These are phyloP conservation scores for Rhynchospora pubera DNA, from an alignment of 176 grass and related monocot species.

Conservation along the genomic window DNA sequence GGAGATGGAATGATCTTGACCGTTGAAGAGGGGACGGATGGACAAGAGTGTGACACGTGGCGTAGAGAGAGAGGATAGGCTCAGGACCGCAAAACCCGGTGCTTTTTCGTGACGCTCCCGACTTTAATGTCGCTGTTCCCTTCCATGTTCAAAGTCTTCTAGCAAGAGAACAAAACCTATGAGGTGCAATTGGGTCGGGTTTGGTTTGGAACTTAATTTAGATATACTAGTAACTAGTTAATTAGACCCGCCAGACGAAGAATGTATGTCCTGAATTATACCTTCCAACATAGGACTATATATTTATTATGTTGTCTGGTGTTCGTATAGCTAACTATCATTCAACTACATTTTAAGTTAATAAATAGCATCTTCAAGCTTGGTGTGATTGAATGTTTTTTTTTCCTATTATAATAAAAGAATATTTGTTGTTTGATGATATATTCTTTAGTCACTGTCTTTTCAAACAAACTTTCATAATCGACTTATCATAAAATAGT, in stretches of 20 bases:
- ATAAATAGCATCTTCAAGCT: no score
- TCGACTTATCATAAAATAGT: no score
- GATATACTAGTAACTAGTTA: no score
- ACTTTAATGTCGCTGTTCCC: conserved; percentile 25
- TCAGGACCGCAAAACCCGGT: conserved; percentile 2
- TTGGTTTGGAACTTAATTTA: not conserved
- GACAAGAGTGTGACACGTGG: not conserved
- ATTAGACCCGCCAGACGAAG: not conserved
- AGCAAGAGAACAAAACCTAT: conserved; percentile 15
- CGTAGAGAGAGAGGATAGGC: not conserved
- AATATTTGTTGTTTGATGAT: no score
- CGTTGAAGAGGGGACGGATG: not conserved
- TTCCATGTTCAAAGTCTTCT: conserved; percentile 22
- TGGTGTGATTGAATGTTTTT: no score
- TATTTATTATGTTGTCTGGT: conserved; percentile 8
- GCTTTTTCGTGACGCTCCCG: conserved; percentile 20
- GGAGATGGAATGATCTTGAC: not conserved
- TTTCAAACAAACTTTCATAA: no score
- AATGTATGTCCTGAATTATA: conserved; percentile 7
- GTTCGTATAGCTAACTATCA: not conserved
- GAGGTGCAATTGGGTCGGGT: not conserved
- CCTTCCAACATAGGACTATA: not conserved
- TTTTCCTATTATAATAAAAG: no score
- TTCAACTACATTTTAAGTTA: not conserved
- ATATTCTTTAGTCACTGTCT: no score